Evolutionary conservation across 495 filamentous ascomycete species (phyloP).

Genomic region (Penicillium turbatum): DNA sequence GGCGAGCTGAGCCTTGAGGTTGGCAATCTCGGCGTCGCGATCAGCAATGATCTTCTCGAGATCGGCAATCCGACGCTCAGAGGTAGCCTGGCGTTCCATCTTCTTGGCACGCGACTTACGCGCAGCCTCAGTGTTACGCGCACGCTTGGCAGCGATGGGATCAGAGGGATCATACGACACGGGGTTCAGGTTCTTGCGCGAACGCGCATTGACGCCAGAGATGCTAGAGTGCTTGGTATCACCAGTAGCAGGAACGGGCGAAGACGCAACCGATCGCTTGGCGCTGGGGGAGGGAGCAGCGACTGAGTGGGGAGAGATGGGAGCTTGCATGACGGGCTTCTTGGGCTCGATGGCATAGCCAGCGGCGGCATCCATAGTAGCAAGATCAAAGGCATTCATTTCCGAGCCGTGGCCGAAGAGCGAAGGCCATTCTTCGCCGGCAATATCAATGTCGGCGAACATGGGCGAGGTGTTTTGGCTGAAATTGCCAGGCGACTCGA

Average conservation of each 20-base stretch:
- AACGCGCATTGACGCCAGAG: slow-evolving; percentile 64
- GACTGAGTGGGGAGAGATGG: slow-evolving; percentile 4
- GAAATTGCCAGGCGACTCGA: slow-evolving; percentile 63
- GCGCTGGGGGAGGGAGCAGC: slow-evolving; percentile 16
- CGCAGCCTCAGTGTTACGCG: slow-evolving; percentile 90
- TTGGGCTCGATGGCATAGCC: slow-evolving; percentile 29
- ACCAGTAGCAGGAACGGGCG: slow-evolving; percentile 24
- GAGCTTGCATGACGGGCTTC: slow-evolving; percentile 38
- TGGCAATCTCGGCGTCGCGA: slow-evolving; percentile 59
- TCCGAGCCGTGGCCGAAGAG: slow-evolving; percentile 56
- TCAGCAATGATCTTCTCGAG: slow-evolving; percentile 45
- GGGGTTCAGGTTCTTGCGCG: slow-evolving; percentile 75
- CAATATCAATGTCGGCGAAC: slow-evolving; percentile 36
- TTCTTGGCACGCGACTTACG: slow-evolving; percentile 90
- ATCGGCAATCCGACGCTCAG: slow-evolving; percentile 52
- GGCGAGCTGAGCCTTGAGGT: slow-evolving; percentile 33
- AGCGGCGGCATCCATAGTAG: slow-evolving; percentile 29
- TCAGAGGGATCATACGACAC: slow-evolving; percentile 59
- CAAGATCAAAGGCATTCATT: slow-evolving; percentile 33
- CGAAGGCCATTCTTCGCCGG: slow-evolving; percentile 42
- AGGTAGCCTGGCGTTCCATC: slow-evolving; percentile 59
- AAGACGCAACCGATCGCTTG: slow-evolving; percentile 35
- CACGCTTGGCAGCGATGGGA: slow-evolving; percentile 81
- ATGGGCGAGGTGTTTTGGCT: slow-evolving; percentile 75
- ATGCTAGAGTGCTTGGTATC: slow-evolving; percentile 60